A percentile compares a stretch with the other conserved stretches of the same genome.
Evolutionary conservation across 768 basidiomycete species (phyloP).

Genomic region (Naganishia kalamii): DNA sequence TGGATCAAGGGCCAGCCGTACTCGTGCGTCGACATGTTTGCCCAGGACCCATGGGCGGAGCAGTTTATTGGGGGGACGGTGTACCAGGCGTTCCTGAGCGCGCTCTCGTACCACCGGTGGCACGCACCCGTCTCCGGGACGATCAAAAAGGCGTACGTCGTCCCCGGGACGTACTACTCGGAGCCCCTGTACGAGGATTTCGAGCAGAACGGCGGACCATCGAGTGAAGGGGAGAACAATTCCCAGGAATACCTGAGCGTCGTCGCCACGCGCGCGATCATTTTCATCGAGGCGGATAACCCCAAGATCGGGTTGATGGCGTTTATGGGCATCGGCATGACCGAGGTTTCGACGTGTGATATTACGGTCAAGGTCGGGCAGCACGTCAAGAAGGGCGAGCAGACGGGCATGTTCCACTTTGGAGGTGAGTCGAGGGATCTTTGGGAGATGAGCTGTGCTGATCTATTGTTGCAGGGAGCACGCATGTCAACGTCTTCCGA

Average conservation of each 20-base stretch:
- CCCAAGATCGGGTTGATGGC: conserved; percentile 56
- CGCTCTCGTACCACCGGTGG: conserved; percentile 60
- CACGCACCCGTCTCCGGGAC: conserved; percentile 55
- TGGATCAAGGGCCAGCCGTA: conserved; percentile 63
- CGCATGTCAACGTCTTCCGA: conserved; percentile 52
- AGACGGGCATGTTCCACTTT: conserved; percentile 58
- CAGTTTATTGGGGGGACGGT: conserved; percentile 53
- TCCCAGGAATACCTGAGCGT: conserved; percentile 50
- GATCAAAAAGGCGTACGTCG: conserved; percentile 51
- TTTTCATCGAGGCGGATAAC: conserved; percentile 57
- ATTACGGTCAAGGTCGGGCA: conserved; percentile 52
- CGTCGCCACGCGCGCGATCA: conserved; percentile 53
- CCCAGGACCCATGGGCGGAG: conserved; percentile 47
- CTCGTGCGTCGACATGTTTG: conserved; percentile 57
- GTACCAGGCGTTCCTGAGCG: conserved; percentile 57
- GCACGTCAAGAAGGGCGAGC: conserved; percentile 53
- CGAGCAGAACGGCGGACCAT: conserved; percentile 46
- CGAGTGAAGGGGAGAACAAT: conserved; percentile 37
- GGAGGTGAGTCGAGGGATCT: conserved; percentile 51
- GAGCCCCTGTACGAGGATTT: conserved; percentile 48
- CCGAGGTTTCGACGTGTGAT: conserved; percentile 60
- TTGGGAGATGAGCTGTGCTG: neutral
- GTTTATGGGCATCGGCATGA: conserved; percentile 59
- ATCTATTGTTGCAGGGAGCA: conserved; percentile 21
- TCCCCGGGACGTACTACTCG: conserved; percentile 45